Evolutionary conservation across 2,329 filamentous ascomycete genomes (phyloP), one percentile per base, ranked within the genome.

Genomic region (Annulohypoxylon truncatum): DNA sequence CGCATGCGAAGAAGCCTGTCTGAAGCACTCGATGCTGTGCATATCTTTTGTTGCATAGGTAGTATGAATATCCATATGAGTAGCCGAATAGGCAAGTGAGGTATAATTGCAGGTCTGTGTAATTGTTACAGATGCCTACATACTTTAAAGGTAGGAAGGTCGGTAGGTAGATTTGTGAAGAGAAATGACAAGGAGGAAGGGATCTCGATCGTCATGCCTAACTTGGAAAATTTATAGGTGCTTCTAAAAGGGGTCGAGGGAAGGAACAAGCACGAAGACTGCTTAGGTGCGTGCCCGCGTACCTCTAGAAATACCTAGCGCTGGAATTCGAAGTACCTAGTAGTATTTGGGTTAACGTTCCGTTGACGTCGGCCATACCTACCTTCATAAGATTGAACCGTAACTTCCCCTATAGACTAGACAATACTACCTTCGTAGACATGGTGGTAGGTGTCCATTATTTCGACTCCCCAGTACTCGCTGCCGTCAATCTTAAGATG

Each of bases 351-450:
- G 31, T 48, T 46, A 42, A 18, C 18, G 38, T 42, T 42, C 10
- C 31, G 13, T 3, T 22, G 10, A 9, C 8, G 22, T 42, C 18
- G 8, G 9, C 38, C 18, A 20, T 20, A 22, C 31, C 4, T 3
- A n/a, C n/a, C n/a, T n/a, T n/a, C n/a, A 26, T 33, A 4, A 33
- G n/a, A 22, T 12, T 48, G 18, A 7, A 35, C 50, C 38, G 55
- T 20, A 50, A 33, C 47, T 67, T 61, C 64, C 55, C 15, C 42
- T 26, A n/a, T 18, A 8, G 10, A 18, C 2, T 38, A 12, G n/a
- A n/a, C 13, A 13, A 13, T 3, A 13, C 33, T 35, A 10, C 29
- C 29, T 31, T 31, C 29, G 1, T 9, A n/a, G n/a, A n/a, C n/a
- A n/a, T n/a, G n/a, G n/a, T n/a, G n/a, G n/a, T n/a, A 31, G 9